Conservation (phyloP, 768 basidiomycete species). For the Xanthoconium purpureum region DNA sequence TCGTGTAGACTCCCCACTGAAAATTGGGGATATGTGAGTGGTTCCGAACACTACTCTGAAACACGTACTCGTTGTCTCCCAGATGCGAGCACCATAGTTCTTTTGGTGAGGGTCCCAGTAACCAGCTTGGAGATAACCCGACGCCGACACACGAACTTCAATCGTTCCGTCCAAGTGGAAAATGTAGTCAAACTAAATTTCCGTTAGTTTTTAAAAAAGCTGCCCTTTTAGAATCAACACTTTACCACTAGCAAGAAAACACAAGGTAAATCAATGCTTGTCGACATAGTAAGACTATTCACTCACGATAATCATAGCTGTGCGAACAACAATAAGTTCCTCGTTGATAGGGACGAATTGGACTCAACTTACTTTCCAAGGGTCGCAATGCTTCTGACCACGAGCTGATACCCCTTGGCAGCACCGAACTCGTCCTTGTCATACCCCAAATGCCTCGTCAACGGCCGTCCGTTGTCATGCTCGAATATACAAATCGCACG, state of each 20-base stretch:
- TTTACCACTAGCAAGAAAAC: conserved; percentile 30
- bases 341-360: not conserved
- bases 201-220: conserved; percentile 2
- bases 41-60: not conserved
- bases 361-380: conserved; percentile 54
- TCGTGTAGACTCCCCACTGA: conserved; percentile 66
- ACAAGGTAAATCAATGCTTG: not conserved
- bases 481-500: conserved; percentile 66
- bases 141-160: conserved; percentile 65
- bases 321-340: not conserved
- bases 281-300: not conserved
- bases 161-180: conserved; percentile 67
- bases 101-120: conserved; percentile 51
- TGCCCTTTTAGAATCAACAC: not conserved
- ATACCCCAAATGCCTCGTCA: conserved; percentile 57
- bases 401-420: conserved; percentile 56
- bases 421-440: conserved; percentile 55
- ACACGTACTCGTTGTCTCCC: conserved; percentile 50
- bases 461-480: conserved; percentile 53
- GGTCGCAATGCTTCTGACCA: conserved; percentile 55
- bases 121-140: conserved; percentile 66
- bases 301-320: conserved; percentile 56
- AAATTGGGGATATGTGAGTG: not conserved
- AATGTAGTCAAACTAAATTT: conserved; percentile 59
- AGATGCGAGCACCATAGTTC: conserved; percentile 53